A percentile compares a stretch with the other conserved stretches of the same genome.
These are phyloP conservation scores for Cercospora berteroae DNA, from an alignment of 2,329 filamentous ascomycete species.

Conservation along the genomic window DNA sequence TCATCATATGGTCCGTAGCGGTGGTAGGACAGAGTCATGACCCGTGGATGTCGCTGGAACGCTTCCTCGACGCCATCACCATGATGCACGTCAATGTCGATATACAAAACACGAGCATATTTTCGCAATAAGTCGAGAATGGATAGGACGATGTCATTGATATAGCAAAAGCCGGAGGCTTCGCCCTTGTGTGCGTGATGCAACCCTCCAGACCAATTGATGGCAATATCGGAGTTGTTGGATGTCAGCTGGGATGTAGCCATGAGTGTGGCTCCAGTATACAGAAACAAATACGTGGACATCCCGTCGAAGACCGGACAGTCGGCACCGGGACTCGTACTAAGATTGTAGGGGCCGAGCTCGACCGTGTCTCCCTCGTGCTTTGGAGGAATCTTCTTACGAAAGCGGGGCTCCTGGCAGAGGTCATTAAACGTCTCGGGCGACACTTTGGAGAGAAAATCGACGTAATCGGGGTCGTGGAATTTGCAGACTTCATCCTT, in stretches of 20 bases:
- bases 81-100: conserved; percentile 91
- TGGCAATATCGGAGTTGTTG: conserved; percentile 87
- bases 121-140: conserved; percentile 83
- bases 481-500: conserved; percentile 85
- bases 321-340: conserved; percentile 64
- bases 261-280: conserved; percentile 84
- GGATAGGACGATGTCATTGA: conserved; percentile 95
- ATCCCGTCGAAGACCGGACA: conserved; percentile 96
- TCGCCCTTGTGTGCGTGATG: conserved; percentile 95
- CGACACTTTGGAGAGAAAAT: conserved; percentile 63
- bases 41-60: conserved; percentile 83
- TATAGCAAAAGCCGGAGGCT: conserved; percentile 95
- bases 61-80: conserved; percentile 89
- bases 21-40: conserved; percentile 93
- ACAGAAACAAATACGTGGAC: conserved; percentile 92
- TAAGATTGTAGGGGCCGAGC: conserved; percentile 70
- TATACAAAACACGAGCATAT: conserved; percentile 84
- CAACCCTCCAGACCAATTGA: conserved; percentile 95
- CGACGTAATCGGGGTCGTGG: conserved; percentile 84
- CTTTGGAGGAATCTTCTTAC: conserved; percentile 42
- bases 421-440: conserved; percentile 50
- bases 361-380: conserved; percentile 46
- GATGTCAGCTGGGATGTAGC: conserved; percentile 86
- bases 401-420: conserved; percentile 47
- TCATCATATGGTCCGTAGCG: conserved; percentile 81